Evolutionary conservation across 495 filamentous ascomycete genomes (phyloP).

Genomic region (Penicillium soppii): DNA sequence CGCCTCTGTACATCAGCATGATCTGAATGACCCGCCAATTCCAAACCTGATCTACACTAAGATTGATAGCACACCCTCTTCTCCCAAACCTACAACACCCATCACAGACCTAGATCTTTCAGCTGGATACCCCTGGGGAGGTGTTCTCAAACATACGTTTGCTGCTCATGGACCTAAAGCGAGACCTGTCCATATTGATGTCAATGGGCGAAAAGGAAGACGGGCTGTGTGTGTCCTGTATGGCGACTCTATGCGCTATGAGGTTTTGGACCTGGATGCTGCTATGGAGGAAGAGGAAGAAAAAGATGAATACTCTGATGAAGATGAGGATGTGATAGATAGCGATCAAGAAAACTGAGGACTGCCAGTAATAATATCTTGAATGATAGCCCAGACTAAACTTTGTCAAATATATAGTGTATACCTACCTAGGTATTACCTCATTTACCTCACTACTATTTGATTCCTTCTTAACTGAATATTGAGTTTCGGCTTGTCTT

Average conservation of each 20-base stretch:
- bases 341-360: not conserved
- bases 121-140: conserved; percentile 5
- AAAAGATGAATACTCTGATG: conserved; percentile 2
- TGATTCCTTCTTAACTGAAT: no score
- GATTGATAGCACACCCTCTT: conserved; percentile 7
- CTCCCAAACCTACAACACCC: conserved; percentile 15
- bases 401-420: no score
- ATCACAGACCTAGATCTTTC: conserved; percentile 25
- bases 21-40: conserved; percentile 3
- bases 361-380: no score
- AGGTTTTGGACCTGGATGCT: conserved; percentile 57
- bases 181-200: conserved; percentile 45
- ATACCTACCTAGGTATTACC: no score
- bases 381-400: no score
- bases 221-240: conserved; percentile 57
- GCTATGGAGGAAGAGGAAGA: conserved; percentile 34
- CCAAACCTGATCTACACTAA: conserved; percentile 18
- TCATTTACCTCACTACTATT: no score
- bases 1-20: not conserved
- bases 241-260: conserved; percentile 54
- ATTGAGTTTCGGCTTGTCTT: no score
- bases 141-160: conserved; percentile 35
- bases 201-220: conserved; percentile 55
- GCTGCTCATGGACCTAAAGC: conserved; percentile 35
- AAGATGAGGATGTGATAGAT: conserved; percentile 3